Base-by-base conservation (phyloP, 768 basidiomycete genomes). In the Trametopsis cervina region DNA sequence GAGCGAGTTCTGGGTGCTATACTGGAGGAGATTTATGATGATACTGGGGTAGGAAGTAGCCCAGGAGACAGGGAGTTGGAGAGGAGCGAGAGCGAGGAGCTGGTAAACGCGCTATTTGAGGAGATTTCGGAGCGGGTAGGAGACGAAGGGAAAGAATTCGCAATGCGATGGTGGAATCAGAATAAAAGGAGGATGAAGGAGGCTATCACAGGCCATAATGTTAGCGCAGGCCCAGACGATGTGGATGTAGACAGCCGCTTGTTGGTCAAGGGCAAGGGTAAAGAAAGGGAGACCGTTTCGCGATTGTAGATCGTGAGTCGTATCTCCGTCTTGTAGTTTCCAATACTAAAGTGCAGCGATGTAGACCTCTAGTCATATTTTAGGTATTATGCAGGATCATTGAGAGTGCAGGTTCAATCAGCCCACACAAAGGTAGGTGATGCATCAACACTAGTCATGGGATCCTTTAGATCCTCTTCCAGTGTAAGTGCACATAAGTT, bases 131-230 rank as follows among this genome's bases (percentile, higher is more conserved):
- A 80, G 37, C n/a, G n/a, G n/a, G 75, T 83, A 2, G 84, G 81
- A 12, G 85, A 89, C 59, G 68, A 69, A 37, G 83, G 85, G 67
- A 87, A 83, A 66, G 79, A 77, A 59, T 71, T 71, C 51, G 78
- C 66, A 36, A 74, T 89, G 64, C 67, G 64, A 39, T 90, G 88
- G 88, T 90, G 88, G 88, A 74, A 79, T 59, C 70, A 75, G 47
- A 66, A 76, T 21, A 47, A 53, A 27, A 49, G 42, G 6, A 21
- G 18, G 10, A 45, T 57, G 42, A 17, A 15, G 7, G 12, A 18
- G 37, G 39, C 29, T 3, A 20, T 25, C 22, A 3, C 13, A 9
- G 47, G 39, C 22, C 21, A 18, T 11, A 17, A 4, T 41, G 27
- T n/a, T 20, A n/a, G n/a, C n/a, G n/a, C n/a, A n/a, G n/a, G n/a